phyloP scores from a whole-genome alignment of 1,139 yeast genomes.

The Taphrina pruni region DNA sequence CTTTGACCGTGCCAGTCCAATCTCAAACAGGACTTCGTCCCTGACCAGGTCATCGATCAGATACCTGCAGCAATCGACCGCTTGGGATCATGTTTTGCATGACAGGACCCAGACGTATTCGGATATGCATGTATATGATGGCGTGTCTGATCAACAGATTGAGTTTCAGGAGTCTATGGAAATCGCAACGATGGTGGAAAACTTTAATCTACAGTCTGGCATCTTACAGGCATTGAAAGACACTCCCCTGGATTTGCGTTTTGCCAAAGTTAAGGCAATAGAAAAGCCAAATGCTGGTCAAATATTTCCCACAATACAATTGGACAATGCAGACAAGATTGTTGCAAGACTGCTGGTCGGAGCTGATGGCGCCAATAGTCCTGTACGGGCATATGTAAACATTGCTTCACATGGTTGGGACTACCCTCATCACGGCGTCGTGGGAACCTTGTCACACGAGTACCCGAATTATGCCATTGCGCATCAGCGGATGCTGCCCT shows the following conservation, averaged over 20 bases:
- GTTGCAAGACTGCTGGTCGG: conserved; percentile 77
- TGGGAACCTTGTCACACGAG: conserved; percentile 79
- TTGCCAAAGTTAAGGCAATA: conserved; percentile 55
- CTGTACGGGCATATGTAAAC: conserved; percentile 80
- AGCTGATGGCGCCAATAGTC: conserved; percentile 95
- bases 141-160: conserved; percentile 69
- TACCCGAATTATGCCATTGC: conserved; percentile 59
- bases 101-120: conserved; percentile 81
- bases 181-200: conserved; percentile 88
- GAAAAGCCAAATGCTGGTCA: conserved; percentile 70
- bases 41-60: conserved; percentile 35
- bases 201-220: conserved; percentile 78
- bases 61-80: conserved; percentile 48
- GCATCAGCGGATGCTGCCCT: conserved; percentile 91
- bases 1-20: conserved; percentile 64
- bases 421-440: conserved; percentile 86
- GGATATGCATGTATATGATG: conserved; percentile 85
- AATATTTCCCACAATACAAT: conserved; percentile 79
- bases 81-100: conserved; percentile 70
- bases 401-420: conserved; percentile 92
- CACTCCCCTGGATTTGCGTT: conserved; percentile 50
- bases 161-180: conserved; percentile 60
- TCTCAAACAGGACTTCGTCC: conserved; percentile 57
- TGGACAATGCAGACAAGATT: conserved; percentile 68
- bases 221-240: conserved; percentile 65